Conservation (phyloP, 2,329 filamentous ascomycete genomes). For the Bipolaris victoriae region DNA sequence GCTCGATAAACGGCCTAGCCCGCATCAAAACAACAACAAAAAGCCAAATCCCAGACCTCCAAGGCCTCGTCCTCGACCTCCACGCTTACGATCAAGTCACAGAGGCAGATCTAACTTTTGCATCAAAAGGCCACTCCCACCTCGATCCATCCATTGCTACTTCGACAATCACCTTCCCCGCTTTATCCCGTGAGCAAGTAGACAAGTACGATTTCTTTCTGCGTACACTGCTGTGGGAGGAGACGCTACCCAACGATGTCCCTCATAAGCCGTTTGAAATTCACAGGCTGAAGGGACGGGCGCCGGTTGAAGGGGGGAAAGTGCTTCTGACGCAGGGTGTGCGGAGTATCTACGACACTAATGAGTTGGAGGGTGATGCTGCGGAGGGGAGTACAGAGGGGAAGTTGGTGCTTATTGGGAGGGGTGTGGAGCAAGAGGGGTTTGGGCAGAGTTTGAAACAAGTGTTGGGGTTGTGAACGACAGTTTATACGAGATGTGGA, state of each 20-base stretch:
- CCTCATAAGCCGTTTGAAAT: constrained; percentile 68
- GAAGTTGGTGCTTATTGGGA: constrained; percentile 45
- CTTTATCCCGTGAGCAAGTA: constrained; percentile 64
- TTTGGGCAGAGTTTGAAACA: constrained; percentile 21
- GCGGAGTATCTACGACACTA: constrained; percentile 89
- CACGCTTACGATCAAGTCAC: constrained; percentile 89
- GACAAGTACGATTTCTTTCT: constrained; percentile 78
- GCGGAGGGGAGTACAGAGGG: constrained; percentile 12
- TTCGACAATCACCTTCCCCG: constrained; percentile 70
- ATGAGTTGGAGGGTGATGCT: constrained; percentile 58
- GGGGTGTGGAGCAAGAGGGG: constrained; percentile 31
- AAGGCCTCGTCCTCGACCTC: constrained; percentile 85
- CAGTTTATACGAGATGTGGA: too few relatives aligned
- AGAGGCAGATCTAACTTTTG: constrained; percentile 67
- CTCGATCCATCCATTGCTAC: constrained; percentile 90
- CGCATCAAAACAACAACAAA: constrained; percentile 82
- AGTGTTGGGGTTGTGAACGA: neutral
- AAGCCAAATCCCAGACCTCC: constrained; percentile 78
- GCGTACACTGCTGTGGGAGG: constrained; percentile 83
- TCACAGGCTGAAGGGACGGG: constrained; percentile 83
- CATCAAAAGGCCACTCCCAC: constrained; percentile 82
- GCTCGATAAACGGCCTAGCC: constrained; percentile 87
- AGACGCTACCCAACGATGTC: constrained; percentile 57
- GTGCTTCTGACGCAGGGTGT: constrained; percentile 88
- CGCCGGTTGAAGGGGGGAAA: constrained; percentile 68